Conservation (phyloP, 2,329 filamentous ascomycete genomes). For the Xylariales sp. region DNA sequence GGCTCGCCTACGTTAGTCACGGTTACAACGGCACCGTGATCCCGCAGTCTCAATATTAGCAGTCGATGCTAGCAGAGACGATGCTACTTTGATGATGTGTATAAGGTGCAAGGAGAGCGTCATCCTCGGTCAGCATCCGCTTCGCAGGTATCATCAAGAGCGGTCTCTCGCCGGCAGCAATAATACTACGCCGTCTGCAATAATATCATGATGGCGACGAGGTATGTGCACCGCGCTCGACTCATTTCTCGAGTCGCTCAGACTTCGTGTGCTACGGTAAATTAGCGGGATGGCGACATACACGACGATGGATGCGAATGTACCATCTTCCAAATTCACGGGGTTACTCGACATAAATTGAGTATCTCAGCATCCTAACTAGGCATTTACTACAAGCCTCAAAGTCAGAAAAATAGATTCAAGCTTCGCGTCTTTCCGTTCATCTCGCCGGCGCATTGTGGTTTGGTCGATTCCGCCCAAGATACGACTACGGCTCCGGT, state of each 20-base stretch:
- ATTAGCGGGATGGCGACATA: background rate
- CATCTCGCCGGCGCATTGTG: background rate
- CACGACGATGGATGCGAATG: background rate
- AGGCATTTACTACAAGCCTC: background rate
- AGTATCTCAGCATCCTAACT: background rate
- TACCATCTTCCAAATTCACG: background rate
- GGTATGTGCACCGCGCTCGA: background rate
- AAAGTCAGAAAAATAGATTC: background rate
- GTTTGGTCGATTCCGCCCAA: background rate
- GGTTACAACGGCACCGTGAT: background rate
- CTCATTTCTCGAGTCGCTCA: background rate
- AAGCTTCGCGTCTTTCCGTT: background rate
- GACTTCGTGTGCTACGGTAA: background rate
- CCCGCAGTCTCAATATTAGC: background rate
- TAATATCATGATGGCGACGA: background rate
- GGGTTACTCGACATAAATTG: background rate
- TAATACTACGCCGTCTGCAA: background rate
- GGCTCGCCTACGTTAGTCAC: background rate
- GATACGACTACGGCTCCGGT: background rate
- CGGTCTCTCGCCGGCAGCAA: background rate
- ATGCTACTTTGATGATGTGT: background rate
- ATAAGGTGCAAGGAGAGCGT: background rate
- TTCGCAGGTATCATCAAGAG: background rate
- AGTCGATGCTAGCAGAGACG: background rate
- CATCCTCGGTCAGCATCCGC: conserved; percentile 2